Evolutionary conservation across 768 basidiomycete species (phyloP).

Genomic region (Collybia nuda): DNA sequence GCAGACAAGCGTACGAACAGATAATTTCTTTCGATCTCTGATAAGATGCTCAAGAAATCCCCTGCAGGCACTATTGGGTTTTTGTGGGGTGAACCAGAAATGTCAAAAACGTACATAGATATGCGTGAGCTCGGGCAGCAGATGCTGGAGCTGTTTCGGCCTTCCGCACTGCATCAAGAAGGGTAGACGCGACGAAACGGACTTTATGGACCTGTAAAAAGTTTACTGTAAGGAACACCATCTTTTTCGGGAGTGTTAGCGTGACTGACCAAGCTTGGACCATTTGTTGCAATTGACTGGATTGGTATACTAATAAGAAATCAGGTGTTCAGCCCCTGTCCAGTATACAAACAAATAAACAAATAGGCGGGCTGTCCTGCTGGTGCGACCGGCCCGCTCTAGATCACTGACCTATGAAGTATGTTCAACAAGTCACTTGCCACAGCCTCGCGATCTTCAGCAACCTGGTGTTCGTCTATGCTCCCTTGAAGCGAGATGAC

Average conservation of each 20-base stretch:
- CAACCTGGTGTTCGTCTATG: conserved; percentile 62
- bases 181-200: conserved; percentile 87
- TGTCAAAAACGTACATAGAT: conserved; percentile 68
- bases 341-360: neutral
- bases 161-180: conserved; percentile 82
- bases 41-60: conserved; percentile 90
- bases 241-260: neutral
- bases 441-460: conserved; percentile 79
- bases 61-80: conserved; percentile 41
- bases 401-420: conserved; percentile 62
- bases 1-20: conserved; percentile 44
- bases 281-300: conserved; percentile 88
- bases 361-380: neutral
- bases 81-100: neutral
- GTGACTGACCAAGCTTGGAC: conserved; percentile 63
- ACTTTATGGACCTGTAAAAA: conserved; percentile 78
- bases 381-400: too few species aligned
- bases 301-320: conserved; percentile 71
- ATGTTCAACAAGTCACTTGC: conserved; percentile 86
- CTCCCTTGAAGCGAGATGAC: conserved; percentile 63
- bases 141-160: conserved; percentile 78
- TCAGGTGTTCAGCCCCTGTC: neutral
- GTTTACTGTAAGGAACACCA: conserved; percentile 11
- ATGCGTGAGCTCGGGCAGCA: conserved; percentile 83
- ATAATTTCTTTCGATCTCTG: conserved; percentile 91